A percentile compares a stretch with the other conserved stretches of the same genome.
These are phyloP conservation scores for Colletotrichum eleusines DNA, from an alignment of 2,329 filamentous ascomycete species.

Conservation along the genomic window DNA sequence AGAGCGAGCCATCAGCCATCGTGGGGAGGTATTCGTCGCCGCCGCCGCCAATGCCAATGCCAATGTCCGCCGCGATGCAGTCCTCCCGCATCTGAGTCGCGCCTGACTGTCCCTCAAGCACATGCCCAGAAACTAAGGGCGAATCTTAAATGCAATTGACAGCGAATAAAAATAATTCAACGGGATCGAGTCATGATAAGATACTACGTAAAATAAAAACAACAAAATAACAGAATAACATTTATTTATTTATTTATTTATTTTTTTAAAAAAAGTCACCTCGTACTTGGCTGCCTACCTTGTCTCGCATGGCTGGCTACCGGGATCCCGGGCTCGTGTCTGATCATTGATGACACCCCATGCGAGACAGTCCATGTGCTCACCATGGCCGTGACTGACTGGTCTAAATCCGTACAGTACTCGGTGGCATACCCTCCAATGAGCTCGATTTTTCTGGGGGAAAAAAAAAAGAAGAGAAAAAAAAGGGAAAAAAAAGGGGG, in stretches of 20 bases:
- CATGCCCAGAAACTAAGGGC: background rate
- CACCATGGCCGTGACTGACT: constrained; percentile 13
- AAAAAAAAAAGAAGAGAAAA: background rate
- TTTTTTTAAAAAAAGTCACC: background rate
- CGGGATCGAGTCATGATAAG: too few relatives aligned
- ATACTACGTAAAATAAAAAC: background rate
- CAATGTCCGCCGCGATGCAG: background rate
- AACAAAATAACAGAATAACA: background rate
- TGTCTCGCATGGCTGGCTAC: background rate
- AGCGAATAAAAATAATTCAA: background rate
- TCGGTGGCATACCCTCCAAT: background rate
- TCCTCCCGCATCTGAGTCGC: background rate
- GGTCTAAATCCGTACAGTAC: constrained; percentile 10
- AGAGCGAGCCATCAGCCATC: background rate
- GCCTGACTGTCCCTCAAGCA: background rate
- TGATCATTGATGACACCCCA: constrained; percentile 5
- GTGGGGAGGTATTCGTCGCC: background rate
- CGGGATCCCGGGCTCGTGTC: background rate
- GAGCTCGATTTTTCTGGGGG: too few relatives aligned
- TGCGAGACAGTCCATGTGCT: constrained; percentile 36
- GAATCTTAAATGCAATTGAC: background rate
- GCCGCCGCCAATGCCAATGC: background rate
- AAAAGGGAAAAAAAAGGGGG: background rate
- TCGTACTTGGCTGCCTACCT: background rate
- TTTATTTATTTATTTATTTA: too few relatives aligned